Percentiles rank a stretch among this genome's conserved stretches.
Conservation (phyloP, 768 basidiomycete genomes). For the Suillus fuscotomentosus region DNA sequence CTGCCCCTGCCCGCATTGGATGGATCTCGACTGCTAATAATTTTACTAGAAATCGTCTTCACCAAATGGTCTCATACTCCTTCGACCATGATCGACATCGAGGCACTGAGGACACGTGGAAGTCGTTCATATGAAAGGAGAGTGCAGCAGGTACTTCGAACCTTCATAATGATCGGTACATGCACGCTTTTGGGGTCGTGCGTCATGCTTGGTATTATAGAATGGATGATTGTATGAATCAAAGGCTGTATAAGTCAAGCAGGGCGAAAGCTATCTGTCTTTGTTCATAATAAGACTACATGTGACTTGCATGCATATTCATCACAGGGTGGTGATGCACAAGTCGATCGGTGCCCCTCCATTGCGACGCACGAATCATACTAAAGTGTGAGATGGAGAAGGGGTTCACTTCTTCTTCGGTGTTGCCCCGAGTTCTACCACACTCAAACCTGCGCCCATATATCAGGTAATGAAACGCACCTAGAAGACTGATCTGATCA, state of each 20-base stretch:
- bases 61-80: neutral
- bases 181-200: slow-evolving; percentile 21
- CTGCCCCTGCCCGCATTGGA: slow-evolving; percentile 74
- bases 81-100: slow-evolving; percentile 18
- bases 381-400: slow-evolving; percentile 7
- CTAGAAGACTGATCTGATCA: slow-evolving; percentile 16
- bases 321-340: slow-evolving; percentile 6
- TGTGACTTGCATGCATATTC: neutral
- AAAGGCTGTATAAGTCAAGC: slow-evolving; percentile 1
- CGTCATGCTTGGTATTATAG: slow-evolving; percentile 17
- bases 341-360: neutral
- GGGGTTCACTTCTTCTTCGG: slow-evolving; percentile 70
- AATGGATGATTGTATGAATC: slow-evolving; percentile 19
- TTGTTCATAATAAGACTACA: slow-evolving; percentile 4
- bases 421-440: slow-evolving; percentile 69
- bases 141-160: slow-evolving; percentile 14
- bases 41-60: slow-evolving; percentile 24
- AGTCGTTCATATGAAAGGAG: slow-evolving; percentile 10
- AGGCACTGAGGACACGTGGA: slow-evolving; percentile 12
- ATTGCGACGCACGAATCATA: neutral
- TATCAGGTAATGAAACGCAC: neutral
- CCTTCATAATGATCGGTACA: slow-evolving; percentile 19
- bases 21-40: slow-evolving; percentile 57
- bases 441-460: slow-evolving; percentile 55
- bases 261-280: slow-evolving; percentile 1